A percentile compares a stretch with the other conserved stretches of the same genome.
These are phyloP conservation scores for Neurospora hispaniola DNA, from an alignment of 495 filamentous ascomycete species.

Conservation along the genomic window DNA sequence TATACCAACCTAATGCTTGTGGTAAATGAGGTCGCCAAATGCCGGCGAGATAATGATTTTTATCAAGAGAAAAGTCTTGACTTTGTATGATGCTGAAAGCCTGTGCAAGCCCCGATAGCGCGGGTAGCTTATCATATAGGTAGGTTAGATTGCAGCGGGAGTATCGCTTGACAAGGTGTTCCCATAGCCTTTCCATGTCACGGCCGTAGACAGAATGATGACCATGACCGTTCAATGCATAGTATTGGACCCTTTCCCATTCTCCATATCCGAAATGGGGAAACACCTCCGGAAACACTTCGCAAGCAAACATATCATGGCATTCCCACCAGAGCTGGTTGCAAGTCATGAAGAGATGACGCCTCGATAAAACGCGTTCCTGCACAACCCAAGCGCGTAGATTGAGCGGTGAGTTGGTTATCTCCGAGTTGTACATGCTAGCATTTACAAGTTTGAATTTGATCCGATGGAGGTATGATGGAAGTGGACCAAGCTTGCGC, in stretches of 20 bases:
- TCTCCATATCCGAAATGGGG: no score
- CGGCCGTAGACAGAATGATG: no score
- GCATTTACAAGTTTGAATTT: not conserved
- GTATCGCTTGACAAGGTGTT: not conserved
- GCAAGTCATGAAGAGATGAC: not conserved
- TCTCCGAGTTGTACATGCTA: accelerated
- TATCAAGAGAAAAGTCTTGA: not conserved
- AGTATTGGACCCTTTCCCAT: not conserved
- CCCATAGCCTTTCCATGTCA: not conserved
- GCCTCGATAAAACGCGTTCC: not conserved
- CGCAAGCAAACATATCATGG: not conserved
- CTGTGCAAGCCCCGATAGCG: not conserved
- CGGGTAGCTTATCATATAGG: not conserved
- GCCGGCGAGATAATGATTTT: not conserved
- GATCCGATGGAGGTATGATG: not conserved
- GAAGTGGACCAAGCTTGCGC: not conserved
- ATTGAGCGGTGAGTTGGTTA: not conserved
- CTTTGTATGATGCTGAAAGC: not conserved
- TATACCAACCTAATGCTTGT: not conserved
- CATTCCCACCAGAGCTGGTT: not conserved
- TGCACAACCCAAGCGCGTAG: not conserved
- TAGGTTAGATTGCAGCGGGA: not conserved
- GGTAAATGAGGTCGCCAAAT: not conserved
- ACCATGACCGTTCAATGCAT: not conserved
- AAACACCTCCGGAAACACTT: not conserved